Base-by-base conservation (phyloP, 257 asterid genomes). In the Hygrophila difformis region DNA sequence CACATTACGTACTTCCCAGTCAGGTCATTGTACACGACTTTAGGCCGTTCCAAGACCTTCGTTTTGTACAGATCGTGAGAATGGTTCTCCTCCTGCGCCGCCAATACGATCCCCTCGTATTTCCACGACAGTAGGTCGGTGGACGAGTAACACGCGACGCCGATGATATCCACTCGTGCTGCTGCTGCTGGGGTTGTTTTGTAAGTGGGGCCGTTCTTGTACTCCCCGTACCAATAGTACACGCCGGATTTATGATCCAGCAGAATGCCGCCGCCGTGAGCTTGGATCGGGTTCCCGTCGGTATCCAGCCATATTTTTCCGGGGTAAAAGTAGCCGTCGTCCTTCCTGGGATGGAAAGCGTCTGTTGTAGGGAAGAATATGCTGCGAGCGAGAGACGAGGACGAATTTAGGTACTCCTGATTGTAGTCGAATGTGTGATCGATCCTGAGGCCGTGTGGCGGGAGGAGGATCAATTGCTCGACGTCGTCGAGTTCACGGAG, bases 151-250 rank as follows among this genome's bases (percentile, higher is more conserved):
- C 87, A 81, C 31, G 81, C 62, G 31, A 81, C 82, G 4, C 91
- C 92, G 39, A 81, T 69, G 14, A 78, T 66, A 62, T 85, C 93
- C 14, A 78, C 84, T 1, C 94, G 79, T 0, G 94, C 70, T 0
- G 79, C 63, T 35, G 73, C 75, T 5, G 58, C 74, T 37, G 38
- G 60, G 0, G 11, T 36, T 1, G 73, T 62, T 8, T 1, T 60
- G 43, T 77, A 72, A 24, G 94, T 84, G 0, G 67, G 72, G 8
- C 85, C 93, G 1, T 66, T 23, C 50, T 84, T 84, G 34, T 72
- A 51, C 65, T 84, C 94, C 0, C 94, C 93, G 17, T 84, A 84
- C 94, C 94, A 84, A 22, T 65, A 84, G 43, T 77, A 84, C 43
- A 42, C 64, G 28, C 35, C 17, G 2, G 79, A 65, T 22, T 13